A percentile compares a stretch with the other conserved stretches of the same genome.
These are phyloP conservation scores for Cubamyces lactineus DNA, from an alignment of 768 basidiomycete genomes.

Conservation along the genomic window DNA sequence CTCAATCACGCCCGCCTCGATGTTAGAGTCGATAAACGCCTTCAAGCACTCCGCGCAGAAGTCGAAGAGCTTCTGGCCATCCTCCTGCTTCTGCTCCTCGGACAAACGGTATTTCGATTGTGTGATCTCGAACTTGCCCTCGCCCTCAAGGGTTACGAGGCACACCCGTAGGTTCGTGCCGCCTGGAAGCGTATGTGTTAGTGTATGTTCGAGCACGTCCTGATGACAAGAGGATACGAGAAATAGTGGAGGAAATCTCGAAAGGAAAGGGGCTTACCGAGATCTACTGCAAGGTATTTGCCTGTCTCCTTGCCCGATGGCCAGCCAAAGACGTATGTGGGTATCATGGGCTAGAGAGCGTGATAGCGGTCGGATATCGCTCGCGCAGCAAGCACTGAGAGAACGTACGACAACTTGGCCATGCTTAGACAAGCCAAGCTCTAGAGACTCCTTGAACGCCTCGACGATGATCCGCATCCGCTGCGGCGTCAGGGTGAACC, in stretches of 20 bases:
- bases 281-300: slow-evolving; percentile 87
- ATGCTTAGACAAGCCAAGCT: slow-evolving; percentile 79
- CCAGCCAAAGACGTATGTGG: slow-evolving; percentile 96
- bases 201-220: too few species aligned
- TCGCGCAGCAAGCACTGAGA: neutral
- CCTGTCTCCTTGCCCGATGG: slow-evolving; percentile 89
- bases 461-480: slow-evolving; percentile 97
- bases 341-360: slow-evolving; percentile 82
- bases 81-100: slow-evolving; percentile 97
- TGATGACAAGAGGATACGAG: too few species aligned
- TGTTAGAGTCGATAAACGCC: slow-evolving; percentile 81
- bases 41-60: slow-evolving; percentile 96
- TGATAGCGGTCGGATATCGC: neutral
- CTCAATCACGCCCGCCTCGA: slow-evolving; percentile 53
- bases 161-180: slow-evolving; percentile 99
- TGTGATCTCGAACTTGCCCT: slow-evolving; percentile 96
- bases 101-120: slow-evolving; percentile 97
- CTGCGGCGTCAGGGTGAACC: slow-evolving; percentile 87
- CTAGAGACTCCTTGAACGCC: slow-evolving; percentile 91
- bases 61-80: slow-evolving; percentile 95
- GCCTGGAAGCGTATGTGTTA: slow-evolving; percentile 44
- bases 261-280: slow-evolving; percentile 56
- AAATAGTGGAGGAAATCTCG: neutral
- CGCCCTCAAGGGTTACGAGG: slow-evolving; percentile 88
- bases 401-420: slow-evolving; percentile 85